Evolutionary conservation across 1,139 yeast genomes (phyloP).

Genomic region (Ashbya aceris): DNA sequence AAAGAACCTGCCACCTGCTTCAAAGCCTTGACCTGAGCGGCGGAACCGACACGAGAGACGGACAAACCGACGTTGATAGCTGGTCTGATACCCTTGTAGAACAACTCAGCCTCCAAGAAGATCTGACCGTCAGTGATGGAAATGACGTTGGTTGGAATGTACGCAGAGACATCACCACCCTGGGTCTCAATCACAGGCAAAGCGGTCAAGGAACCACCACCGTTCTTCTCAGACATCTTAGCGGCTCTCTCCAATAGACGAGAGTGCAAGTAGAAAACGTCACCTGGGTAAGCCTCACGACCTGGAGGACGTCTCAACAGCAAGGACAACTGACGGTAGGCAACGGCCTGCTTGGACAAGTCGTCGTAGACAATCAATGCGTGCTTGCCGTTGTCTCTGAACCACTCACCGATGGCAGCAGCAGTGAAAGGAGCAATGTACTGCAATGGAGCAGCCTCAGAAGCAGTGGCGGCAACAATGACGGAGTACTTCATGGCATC

Average conservation of each 20-base stretch:
- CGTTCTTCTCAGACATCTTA: conserved; percentile 82
- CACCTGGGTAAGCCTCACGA: conserved; percentile 97
- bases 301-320: conserved; percentile 97
- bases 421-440: conserved; percentile 99
- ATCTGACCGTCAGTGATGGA: conserved; percentile 97
- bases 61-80: conserved; percentile 99
- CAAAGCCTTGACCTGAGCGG: conserved; percentile 99
- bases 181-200: conserved; percentile 95
- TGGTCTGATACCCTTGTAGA: conserved; percentile 99
- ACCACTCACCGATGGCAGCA: conserved; percentile 99
- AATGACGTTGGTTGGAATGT: conserved; percentile 94
- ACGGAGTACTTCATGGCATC: conserved; percentile 97
- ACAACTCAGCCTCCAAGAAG: conserved; percentile 98
- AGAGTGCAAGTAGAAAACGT: conserved; percentile 92
- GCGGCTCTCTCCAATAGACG: conserved; percentile 97
- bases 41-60: conserved; percentile 99
- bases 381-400: conserved; percentile 99
- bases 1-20: conserved; percentile 99
- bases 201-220: conserved; percentile 94
- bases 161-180: conserved; percentile 99
- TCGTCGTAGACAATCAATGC: conserved; percentile 96
- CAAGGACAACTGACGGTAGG: conserved; percentile 98
- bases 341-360: conserved; percentile 98
- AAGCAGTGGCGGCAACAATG: conserved; percentile 99
- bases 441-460: conserved; percentile 99